Evolutionary conservation across 768 basidiomycete species (phyloP).

Genomic region (Mycena filopes): DNA sequence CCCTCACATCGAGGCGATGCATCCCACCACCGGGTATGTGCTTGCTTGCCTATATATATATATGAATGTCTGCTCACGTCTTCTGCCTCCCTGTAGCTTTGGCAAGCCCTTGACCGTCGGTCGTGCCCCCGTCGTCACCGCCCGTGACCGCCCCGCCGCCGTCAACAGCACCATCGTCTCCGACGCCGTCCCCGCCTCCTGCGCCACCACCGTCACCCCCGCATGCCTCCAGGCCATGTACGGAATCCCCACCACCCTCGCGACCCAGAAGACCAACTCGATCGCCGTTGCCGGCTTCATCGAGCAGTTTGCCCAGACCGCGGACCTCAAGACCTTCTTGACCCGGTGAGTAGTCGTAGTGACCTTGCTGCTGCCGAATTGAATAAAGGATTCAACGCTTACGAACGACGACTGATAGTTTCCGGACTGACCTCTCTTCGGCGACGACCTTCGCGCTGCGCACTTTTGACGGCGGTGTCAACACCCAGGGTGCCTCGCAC

Average conservation of each 20-base stretch:
- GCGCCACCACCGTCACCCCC: constrained; percentile 36
- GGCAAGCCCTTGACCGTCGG: constrained; percentile 23
- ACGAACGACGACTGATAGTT: no score
- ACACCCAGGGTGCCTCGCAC: constrained; percentile 40
- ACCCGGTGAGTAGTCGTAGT: constrained; percentile 1
- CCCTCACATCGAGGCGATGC: constrained; percentile 58
- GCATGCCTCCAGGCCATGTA: constrained; percentile 42
- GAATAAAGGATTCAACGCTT: no score
- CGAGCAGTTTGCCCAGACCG: constrained; percentile 45
- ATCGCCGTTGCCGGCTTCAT: constrained; percentile 38
- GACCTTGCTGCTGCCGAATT: no score
- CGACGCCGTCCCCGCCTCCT: constrained; percentile 37
- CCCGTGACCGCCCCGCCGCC: constrained; percentile 18
- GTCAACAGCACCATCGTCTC: constrained; percentile 22
- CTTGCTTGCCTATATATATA: constrained; percentile 34
- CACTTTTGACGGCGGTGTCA: constrained; percentile 48
- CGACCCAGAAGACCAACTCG: constrained; percentile 35
- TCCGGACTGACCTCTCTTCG: constrained; percentile 45
- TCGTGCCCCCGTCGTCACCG: constrained; percentile 24
- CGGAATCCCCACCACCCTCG: constrained; percentile 38
- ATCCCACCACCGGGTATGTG: constrained; percentile 54
- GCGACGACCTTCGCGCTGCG: constrained; percentile 47
- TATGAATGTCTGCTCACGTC: background rate
- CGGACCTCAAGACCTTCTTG: constrained; percentile 42
- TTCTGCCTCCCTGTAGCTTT: constrained; percentile 19